Conservation (phyloP, 2,329 filamentous ascomycete genomes). For the Hypoxylon sp. region DNA sequence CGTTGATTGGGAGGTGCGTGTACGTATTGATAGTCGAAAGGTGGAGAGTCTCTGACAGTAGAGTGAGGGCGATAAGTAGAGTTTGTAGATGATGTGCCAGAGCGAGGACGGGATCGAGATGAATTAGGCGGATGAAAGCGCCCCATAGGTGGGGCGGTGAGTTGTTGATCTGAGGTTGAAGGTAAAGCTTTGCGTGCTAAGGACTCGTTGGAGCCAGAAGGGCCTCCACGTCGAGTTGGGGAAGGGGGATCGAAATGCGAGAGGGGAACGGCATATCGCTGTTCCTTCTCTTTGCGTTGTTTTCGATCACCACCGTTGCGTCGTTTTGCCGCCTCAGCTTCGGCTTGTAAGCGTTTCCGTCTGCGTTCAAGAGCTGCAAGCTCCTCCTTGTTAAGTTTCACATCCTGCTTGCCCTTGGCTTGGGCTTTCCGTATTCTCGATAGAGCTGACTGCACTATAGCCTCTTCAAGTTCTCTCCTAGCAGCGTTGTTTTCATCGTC, state of each 20-base stretch:
- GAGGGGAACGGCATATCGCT: conserved; percentile 68
- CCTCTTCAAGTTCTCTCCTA: conserved; percentile 78
- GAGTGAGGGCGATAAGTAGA: conserved; percentile 58
- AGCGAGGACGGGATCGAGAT: conserved; percentile 59
- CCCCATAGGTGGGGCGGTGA: conserved; percentile 63
- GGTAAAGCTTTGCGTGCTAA: conserved; percentile 58
- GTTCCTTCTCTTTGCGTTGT: conserved; percentile 60
- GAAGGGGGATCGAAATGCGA: conserved; percentile 64
- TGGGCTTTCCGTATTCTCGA: conserved; percentile 85
- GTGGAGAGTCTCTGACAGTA: conserved; percentile 58
- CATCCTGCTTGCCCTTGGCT: conserved; percentile 80
- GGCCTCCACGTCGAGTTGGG: conserved; percentile 55
- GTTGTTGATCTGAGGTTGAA: conserved; percentile 57
- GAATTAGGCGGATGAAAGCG: conserved; percentile 65
- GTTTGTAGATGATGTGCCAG: conserved; percentile 60
- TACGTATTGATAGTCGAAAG: conserved; percentile 64
- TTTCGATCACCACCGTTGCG: conserved; percentile 56
- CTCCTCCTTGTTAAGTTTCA: conserved; percentile 84
- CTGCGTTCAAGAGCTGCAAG: conserved; percentile 82
- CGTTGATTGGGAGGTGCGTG: conserved; percentile 56
- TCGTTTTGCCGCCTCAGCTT: conserved; percentile 62
- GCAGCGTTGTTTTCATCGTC: conserved; percentile 70
- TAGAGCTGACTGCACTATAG: conserved; percentile 82
- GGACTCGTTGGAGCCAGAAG: conserved; percentile 54
- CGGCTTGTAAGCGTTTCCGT: conserved; percentile 70